phyloP scores from a whole-genome alignment of 1,284 basidiomycete species.

The Apiotrichum sp. region DNA sequence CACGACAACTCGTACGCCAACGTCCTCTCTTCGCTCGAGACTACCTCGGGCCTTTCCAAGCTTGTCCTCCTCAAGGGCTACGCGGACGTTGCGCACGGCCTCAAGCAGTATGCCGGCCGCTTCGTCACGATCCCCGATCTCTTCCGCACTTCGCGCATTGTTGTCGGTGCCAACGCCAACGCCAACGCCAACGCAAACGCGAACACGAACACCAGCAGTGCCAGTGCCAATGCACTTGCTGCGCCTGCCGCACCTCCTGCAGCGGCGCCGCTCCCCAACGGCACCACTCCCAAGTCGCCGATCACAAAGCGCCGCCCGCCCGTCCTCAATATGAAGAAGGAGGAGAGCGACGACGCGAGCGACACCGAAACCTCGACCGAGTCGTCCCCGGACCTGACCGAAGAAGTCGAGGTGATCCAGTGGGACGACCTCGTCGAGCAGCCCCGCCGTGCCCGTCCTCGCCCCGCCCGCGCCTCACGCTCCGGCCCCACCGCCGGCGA shows the following conservation, averaged over 20 bases:
- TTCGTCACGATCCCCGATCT: slow-evolving; percentile 57
- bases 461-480: slow-evolving; percentile 25
- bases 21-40: slow-evolving; percentile 49
- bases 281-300: not conserved
- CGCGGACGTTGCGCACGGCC: slow-evolving; percentile 50
- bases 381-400: not conserved
- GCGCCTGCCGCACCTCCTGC: not conserved
- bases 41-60: slow-evolving; percentile 50
- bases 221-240: not conserved
- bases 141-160: slow-evolving; percentile 56
- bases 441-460: not conserved
- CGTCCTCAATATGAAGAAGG: not conserved
- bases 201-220: not conserved
- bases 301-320: not conserved
- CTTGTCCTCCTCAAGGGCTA: slow-evolving; percentile 57
- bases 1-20: slow-evolving; percentile 66
- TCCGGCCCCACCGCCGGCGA: not conserved
- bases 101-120: slow-evolving; percentile 54
- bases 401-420: slow-evolving; percentile 14
- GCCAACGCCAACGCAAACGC: not conserved
- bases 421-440: slow-evolving; percentile 6
- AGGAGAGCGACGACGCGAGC: not conserved
- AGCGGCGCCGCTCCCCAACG: not conserved
- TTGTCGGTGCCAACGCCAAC: not conserved
- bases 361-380: slow-evolving; percentile 1